phyloP scores from a whole-genome alignment of 495 filamentous ascomycete genomes.

The Lasiosphaeria ovina region DNA sequence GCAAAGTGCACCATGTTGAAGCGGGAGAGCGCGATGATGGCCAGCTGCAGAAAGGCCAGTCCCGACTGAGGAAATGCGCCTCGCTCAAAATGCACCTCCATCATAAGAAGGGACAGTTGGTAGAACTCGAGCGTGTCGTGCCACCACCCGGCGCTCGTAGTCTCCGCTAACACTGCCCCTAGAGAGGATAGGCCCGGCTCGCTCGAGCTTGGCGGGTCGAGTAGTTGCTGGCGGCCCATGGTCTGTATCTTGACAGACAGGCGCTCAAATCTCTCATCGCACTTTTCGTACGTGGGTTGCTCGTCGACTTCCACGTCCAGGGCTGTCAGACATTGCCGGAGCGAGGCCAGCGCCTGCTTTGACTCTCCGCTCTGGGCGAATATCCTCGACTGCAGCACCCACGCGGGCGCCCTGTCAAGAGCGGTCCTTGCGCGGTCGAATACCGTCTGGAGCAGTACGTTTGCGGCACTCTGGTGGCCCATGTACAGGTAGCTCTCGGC shows the following conservation, averaged over 20 bases:
- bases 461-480: slow-evolving; percentile 61
- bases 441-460: slow-evolving; percentile 60
- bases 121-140: slow-evolving; percentile 73
- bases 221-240: slow-evolving; percentile 55
- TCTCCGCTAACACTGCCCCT: slow-evolving; percentile 73
- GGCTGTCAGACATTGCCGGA: slow-evolving; percentile 66
- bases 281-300: slow-evolving; percentile 68
- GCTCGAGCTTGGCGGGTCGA: slow-evolving; percentile 48
- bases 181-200: slow-evolving; percentile 61
- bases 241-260: slow-evolving; percentile 57
- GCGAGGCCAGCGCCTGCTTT: slow-evolving; percentile 60
- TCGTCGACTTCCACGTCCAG: slow-evolving; percentile 63
- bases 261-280: slow-evolving; percentile 66
- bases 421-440: slow-evolving; percentile 63
- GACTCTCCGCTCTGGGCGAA: slow-evolving; percentile 70
- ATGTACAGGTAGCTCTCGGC: slow-evolving; percentile 82
- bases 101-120: slow-evolving; percentile 67
- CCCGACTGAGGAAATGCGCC: slow-evolving; percentile 72
- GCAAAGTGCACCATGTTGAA: slow-evolving; percentile 73
- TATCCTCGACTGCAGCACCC: slow-evolving; percentile 74
- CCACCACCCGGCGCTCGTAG: slow-evolving; percentile 81
- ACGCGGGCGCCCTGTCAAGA: slow-evolving; percentile 74
- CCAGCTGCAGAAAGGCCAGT: slow-evolving; percentile 71
- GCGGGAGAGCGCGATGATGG: slow-evolving; percentile 68
- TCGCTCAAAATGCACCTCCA: slow-evolving; percentile 63